Percentiles rank a stretch among this genome's conserved stretches.
phyloP scores from a whole-genome alignment of 768 basidiomycete genomes.

The Coprinellus aureogranulatus region DNA sequence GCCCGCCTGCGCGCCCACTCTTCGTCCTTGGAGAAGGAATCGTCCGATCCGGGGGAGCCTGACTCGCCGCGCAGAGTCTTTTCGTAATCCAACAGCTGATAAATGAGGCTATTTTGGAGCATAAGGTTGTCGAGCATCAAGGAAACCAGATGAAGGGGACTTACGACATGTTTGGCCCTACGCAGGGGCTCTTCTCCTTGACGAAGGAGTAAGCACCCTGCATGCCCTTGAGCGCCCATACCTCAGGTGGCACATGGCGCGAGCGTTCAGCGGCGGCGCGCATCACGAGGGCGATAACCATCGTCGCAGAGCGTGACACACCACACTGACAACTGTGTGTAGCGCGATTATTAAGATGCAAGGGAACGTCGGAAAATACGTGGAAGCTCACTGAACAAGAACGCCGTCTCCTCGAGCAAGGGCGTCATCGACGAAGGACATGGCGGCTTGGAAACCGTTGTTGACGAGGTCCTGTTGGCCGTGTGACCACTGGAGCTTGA shows the following conservation, averaged over 20 bases:
- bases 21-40: conserved; percentile 61
- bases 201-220: conserved; percentile 88
- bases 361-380: conserved; percentile 12
- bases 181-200: conserved; percentile 82
- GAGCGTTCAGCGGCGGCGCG: conserved; percentile 75
- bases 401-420: conserved; percentile 75
- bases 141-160: conserved; percentile 26
- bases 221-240: conserved; percentile 82
- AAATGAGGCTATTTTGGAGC: conserved; percentile 66
- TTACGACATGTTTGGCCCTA: conserved; percentile 94
- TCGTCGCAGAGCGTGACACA: conserved; percentile 85
- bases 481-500: conserved; percentile 90
- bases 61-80: conserved; percentile 58
- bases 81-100: conserved; percentile 91
- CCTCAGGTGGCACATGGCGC: conserved; percentile 65
- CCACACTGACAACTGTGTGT: conserved; percentile 83
- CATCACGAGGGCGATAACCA: conserved; percentile 92
- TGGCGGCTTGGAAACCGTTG: conserved; percentile 74
- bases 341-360: conserved; percentile 19
- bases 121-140: conserved; percentile 16
- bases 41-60: conserved; percentile 54
- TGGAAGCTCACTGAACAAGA: conserved; percentile 72
- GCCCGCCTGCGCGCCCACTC: conserved; percentile 76
- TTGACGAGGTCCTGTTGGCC: conserved; percentile 87
- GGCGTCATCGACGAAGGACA: conserved; percentile 78